Evolutionary conservation across 73 alveolate genomes (phyloP).

Genomic region (Stentor coeruleus): DNA sequence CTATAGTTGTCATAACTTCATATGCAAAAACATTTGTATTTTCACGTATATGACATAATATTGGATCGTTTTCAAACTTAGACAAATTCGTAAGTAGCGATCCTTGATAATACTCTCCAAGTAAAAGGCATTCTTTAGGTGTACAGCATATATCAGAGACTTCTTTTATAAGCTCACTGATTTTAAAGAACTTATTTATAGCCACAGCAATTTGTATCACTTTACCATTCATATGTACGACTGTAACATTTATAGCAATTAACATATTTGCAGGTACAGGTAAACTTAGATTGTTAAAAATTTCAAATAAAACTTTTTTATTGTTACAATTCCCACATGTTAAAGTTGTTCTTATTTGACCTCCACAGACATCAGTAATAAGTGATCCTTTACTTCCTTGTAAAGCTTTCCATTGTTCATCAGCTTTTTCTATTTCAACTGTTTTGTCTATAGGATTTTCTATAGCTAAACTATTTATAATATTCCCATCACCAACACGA

Average conservation of each 20-base stretch:
- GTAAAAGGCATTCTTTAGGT: background rate
- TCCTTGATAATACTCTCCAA: background rate
- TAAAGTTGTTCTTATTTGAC: conserved; percentile 42
- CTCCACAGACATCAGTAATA: conserved; percentile 47
- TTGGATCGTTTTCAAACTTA: background rate
- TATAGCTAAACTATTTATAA: conserved; percentile 32
- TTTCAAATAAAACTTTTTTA: conserved; percentile 38
- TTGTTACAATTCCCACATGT: conserved; percentile 34
- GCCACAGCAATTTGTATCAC: background rate
- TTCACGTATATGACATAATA: background rate
- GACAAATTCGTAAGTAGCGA: background rate
- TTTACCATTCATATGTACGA: conserved; percentile 12
- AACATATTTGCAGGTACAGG: conserved; percentile 49
- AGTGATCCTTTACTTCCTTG: conserved; percentile 39
- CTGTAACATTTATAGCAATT: conserved; percentile 20
- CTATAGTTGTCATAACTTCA: conserved; percentile 31
- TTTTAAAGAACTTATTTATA: background rate
- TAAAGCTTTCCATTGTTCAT: conserved; percentile 19
- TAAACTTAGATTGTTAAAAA: conserved; percentile 37
- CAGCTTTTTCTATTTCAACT: conserved; percentile 7
- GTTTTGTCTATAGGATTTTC: conserved; percentile 27
- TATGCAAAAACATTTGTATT: conserved; percentile 32
- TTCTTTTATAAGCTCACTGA: background rate
- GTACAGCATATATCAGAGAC: background rate
- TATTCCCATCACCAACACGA: conserved; percentile 6